These are phyloP conservation scores for Excoecaria agallocha DNA, from an alignment of 345 rosid genomes.

Conservation along the genomic window DNA sequence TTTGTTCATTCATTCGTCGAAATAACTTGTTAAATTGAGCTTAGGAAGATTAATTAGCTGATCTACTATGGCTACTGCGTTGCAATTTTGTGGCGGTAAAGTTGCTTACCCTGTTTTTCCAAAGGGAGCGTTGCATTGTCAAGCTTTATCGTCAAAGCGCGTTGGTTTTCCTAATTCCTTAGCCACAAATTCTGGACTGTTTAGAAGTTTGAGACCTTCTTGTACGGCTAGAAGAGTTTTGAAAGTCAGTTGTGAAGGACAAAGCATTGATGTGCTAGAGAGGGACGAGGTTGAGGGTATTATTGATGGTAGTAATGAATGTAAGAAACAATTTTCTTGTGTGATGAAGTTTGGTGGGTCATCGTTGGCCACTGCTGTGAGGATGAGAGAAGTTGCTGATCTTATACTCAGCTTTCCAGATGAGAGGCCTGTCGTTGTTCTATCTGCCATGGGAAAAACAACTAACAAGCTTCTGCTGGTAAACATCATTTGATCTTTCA, in stretches of 20 bases:
- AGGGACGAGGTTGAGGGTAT: conserved; percentile 18
- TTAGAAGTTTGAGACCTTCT: conserved; percentile 11
- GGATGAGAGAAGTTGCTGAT: conserved; percentile 86
- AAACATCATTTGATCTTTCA: not conserved
- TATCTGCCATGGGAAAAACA: conserved; percentile 97
- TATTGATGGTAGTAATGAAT: conserved; percentile 9
- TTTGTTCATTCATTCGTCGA: not conserved
- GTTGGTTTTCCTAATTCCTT: conserved; percentile 1
- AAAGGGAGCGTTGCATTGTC: not conserved
- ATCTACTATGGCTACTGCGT: conserved; percentile 3
- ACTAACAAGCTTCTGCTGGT: conserved; percentile 90
- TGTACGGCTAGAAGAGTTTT: conserved; percentile 26
- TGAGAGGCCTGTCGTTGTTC: conserved; percentile 82
- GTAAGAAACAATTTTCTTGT: conserved; percentile 54
- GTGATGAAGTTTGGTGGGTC: conserved; percentile 99
- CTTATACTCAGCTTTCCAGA: conserved; percentile 73
- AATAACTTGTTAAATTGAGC: not conserved
- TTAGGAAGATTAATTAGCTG: not conserved
- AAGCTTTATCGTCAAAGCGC: not conserved
- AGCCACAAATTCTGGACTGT: conserved; percentile 4
- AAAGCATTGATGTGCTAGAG: conserved; percentile 38
- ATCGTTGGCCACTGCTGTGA: conserved; percentile 72
- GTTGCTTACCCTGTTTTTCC: not conserved
- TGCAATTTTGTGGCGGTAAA: conserved; percentile 8
- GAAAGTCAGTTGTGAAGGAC: conserved; percentile 37